Base-by-base conservation (phyloP, 1,139 yeast genomes). In the Sugiyamaella grinbergsii region DNA sequence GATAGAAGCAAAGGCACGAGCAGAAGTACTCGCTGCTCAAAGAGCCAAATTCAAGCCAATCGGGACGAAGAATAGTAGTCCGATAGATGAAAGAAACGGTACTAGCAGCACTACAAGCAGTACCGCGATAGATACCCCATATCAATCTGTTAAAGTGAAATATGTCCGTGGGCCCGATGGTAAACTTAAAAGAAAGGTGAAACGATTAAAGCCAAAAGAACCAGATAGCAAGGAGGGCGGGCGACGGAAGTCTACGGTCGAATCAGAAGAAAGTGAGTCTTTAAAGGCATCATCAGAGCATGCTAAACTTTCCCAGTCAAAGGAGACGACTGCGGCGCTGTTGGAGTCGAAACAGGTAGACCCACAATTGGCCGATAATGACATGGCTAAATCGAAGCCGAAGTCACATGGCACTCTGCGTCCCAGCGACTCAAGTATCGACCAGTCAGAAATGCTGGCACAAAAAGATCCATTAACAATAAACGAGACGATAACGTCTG, bases 81-180 rank as follows among this genome's bases (percentile, higher is more conserved):
- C 16, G 16, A 5, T 22, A 7, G 16, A 13, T n/a, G 15, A 2
- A 4, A 10, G n/a, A n/a, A 23, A 16, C 16, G 28, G 16, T 10
- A 15, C 10, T 26, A n/a, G 23, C n/a, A n/a, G n/a, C n/a, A n/a
- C n/a, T n/a, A n/a, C n/a, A n/a, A n/a, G n/a, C n/a, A n/a, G n/a
- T n/a, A n/a, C n/a, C n/a, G n/a, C n/a, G n/a, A n/a, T n/a, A n/a
- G n/a, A n/a, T n/a, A n/a, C n/a, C n/a, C n/a, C n/a, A n/a, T n/a
- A n/a, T n/a, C n/a, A n/a, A 20, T 4, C 24, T 33, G 33, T 31
- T 4, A 42, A 32, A 20, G 40, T 42, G 15, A 42, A 42, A 42
- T 42, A 42, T 16, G 47, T 42, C 20, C 47, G 47, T 19, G 47
- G 40, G 24, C 47, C 47, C 4, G 47, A 42, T 33, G 47, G 47